phyloP scores from a whole-genome alignment of 192 early-diverging fungal species.

The Umbelopsis ramanniana region DNA sequence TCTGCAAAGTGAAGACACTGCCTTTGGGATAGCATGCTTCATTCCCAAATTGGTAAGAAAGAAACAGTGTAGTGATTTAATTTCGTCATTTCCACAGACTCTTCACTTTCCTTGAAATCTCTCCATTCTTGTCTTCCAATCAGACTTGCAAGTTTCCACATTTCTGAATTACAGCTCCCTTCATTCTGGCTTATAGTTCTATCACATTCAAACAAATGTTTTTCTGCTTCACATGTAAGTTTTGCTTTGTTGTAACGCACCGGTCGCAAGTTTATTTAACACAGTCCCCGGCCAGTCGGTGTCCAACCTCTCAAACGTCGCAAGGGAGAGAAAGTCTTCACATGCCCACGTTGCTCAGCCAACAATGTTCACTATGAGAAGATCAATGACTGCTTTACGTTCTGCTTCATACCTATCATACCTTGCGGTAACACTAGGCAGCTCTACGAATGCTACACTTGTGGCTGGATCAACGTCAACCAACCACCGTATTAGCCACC shows the following conservation, averaged over 20 bases:
- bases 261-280: background rate
- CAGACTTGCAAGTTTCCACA: too few relatives aligned
- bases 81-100: background rate
- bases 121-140: background rate
- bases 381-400: conserved; percentile 39
- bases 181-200: conserved; percentile 7
- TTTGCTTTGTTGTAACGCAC: background rate
- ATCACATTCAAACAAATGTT: conserved; percentile 31
- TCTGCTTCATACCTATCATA: conserved; percentile 44
- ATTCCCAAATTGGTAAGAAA: background rate
- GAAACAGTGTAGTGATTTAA: background rate
- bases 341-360: conserved; percentile 41
- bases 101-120: background rate
- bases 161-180: too few relatives aligned
- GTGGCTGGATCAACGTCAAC: conserved; percentile 41
- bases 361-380: conserved; percentile 33
- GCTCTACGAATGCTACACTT: conserved; percentile 40
- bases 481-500: conserved; percentile 26
- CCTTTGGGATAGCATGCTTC: background rate
- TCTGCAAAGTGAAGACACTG: conserved; percentile 4
- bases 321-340: conserved; percentile 20
- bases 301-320: conserved; percentile 32
- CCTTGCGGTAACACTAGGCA: conserved; percentile 34
- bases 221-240: conserved; percentile 44
- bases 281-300: conserved; percentile 31